Conservation (phyloP, 208 protist species). For the Trichomonas gallinae region DNA sequence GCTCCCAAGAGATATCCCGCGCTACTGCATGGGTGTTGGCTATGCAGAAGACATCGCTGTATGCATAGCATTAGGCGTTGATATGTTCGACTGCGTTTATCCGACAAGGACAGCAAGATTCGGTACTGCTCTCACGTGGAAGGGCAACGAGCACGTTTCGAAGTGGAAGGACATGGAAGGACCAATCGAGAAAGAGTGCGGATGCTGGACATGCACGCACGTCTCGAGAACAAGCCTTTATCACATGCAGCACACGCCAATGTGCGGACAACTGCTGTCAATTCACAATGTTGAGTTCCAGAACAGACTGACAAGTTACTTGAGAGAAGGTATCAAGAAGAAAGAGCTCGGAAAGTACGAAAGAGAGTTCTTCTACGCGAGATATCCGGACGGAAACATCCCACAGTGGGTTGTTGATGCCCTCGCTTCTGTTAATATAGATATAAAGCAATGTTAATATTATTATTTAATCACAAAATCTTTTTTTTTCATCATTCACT, state of each 20-base stretch:
- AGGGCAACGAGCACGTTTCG: constrained; percentile 38
- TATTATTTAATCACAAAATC: neutral
- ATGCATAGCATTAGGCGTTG: constrained; percentile 86
- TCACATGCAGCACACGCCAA: constrained; percentile 7
- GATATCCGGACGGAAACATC: neutral
- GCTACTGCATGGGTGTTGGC: constrained; percentile 95
- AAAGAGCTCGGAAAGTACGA: constrained; percentile 33
- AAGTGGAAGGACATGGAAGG: constrained; percentile 33
- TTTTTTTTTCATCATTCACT: too few species aligned
- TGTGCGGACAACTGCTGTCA: constrained; percentile 66
- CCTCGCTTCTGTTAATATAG: neutral
- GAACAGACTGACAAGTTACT: constrained; percentile 64
- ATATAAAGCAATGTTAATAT: neutral
- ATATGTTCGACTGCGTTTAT: constrained; percentile 99
- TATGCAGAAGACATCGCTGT: constrained; percentile 95
- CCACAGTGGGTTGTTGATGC: constrained; percentile 33
- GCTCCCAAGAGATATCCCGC: constrained; percentile 60
- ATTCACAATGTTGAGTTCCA: constrained; percentile 93
- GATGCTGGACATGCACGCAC: constrained; percentile 47
- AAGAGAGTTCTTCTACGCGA: constrained; percentile 35
- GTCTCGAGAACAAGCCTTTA: neutral
- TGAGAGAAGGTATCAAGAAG: constrained; percentile 56
- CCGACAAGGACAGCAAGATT: constrained; percentile 87
- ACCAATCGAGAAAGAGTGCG: constrained; percentile 58
- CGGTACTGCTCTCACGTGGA: constrained; percentile 69